Evolutionary conservation across 305 asterid genomes (phyloP).

Genomic region (Solanum hybrid): DNA sequence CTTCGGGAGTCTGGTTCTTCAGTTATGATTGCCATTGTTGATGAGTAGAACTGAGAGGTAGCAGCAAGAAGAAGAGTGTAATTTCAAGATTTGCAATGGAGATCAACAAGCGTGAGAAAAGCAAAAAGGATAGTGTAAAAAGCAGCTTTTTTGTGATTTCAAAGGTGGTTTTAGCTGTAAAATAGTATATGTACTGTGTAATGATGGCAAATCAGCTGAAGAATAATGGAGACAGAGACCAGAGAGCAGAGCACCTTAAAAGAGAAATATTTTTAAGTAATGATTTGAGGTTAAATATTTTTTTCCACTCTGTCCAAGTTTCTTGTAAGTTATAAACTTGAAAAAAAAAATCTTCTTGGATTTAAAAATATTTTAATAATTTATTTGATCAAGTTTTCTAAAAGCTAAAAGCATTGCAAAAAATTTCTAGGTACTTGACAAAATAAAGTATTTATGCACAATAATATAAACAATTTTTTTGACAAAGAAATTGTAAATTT

Average conservation of each 20-base stretch:
- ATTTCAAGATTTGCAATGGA: background rate
- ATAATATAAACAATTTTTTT: background rate
- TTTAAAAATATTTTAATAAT: background rate
- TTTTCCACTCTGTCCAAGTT: background rate
- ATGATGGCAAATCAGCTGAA: background rate
- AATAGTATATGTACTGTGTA: background rate
- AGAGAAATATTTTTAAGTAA: background rate
- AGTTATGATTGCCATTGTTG: slow-evolving; percentile 53
- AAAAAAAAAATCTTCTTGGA: background rate
- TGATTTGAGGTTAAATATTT: background rate
- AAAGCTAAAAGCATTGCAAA: background rate
- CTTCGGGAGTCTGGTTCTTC: slow-evolving; percentile 47
- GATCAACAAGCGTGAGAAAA: background rate
- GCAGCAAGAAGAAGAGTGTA: background rate
- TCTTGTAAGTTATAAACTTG: background rate
- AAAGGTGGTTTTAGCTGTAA: slow-evolving; percentile 1
- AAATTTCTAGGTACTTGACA: background rate
- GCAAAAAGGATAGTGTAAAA: background rate
- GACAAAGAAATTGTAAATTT: background rate
- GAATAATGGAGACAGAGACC: background rate
- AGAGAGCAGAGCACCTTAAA: background rate
- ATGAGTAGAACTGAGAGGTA: background rate
- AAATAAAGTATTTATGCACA: background rate
- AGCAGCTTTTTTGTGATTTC: background rate
- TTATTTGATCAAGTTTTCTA: background rate